Evolutionary conservation across 2,329 filamentous ascomycete genomes (phyloP).

Genomic region (Cladosporium sp.): DNA sequence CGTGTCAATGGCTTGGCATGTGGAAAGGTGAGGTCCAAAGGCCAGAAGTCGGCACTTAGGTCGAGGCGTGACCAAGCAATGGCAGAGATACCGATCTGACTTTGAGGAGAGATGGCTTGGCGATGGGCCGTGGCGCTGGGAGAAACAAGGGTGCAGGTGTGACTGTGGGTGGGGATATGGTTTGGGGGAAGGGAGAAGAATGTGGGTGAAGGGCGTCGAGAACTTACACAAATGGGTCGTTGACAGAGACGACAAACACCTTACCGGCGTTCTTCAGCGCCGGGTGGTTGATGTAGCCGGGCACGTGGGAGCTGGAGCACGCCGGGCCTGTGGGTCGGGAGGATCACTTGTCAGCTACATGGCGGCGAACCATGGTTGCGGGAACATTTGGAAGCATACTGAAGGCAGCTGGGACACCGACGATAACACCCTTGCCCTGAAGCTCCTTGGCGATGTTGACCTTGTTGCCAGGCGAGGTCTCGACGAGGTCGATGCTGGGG

Average conservation of each 20-base stretch:
- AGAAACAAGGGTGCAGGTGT: not conserved
- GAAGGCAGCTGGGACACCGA: conserved; percentile 70
- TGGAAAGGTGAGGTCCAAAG: not conserved
- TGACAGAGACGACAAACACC: conserved; percentile 89
- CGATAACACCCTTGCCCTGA: conserved; percentile 71
- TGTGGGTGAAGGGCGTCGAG: not conserved
- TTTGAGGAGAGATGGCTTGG: conserved; percentile 2
- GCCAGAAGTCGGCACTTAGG: not conserved
- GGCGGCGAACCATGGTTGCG: not conserved
- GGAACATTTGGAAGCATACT: conserved; percentile 30
- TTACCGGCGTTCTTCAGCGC: conserved; percentile 77
- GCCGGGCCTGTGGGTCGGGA: conserved; percentile 49
- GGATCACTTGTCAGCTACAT: conserved; percentile 10
- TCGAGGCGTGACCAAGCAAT: conserved; percentile 5
- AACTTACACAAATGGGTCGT: conserved; percentile 80
- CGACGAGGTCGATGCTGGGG: conserved; percentile 74
- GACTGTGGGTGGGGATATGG: not conserved
- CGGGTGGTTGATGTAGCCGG: conserved; percentile 80
- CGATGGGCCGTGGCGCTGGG: not conserved
- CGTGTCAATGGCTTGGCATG: not conserved
- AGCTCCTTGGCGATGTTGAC: conserved; percentile 83
- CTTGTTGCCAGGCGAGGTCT: conserved; percentile 88
- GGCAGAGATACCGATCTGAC: conserved; percentile 1
- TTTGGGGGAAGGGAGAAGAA: conserved; percentile 10
- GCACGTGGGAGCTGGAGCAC: conserved; percentile 73